phyloP scores from a whole-genome alignment of 106 monocot species.

The Platanthera zijinensis region DNA sequence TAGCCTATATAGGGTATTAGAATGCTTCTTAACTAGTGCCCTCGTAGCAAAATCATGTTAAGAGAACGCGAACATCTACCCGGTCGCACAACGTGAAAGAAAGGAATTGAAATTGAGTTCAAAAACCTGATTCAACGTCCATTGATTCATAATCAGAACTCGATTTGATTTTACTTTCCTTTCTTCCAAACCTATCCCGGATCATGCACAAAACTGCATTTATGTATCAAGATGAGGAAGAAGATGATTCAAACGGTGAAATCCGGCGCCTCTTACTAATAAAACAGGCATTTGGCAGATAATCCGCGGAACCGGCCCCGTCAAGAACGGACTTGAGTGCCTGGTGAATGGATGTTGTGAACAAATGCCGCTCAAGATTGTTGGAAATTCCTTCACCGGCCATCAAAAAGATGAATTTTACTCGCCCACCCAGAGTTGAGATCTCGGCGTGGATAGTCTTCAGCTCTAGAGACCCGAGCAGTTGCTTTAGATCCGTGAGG shows the following conservation, averaged over 20 bases:
- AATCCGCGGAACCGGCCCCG: conserved; percentile 33
- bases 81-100: neutral
- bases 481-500: conserved; percentile 53
- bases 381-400: conserved; percentile 17
- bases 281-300: conserved; percentile 31
- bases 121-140: neutral
- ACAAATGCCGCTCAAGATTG: conserved; percentile 21
- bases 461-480: conserved; percentile 32
- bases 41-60: neutral
- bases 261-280: conserved; percentile 41
- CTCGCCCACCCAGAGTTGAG: conserved; percentile 60
- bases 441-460: conserved; percentile 57
- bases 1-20: neutral
- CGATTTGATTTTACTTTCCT: neutral
- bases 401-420: conserved; percentile 44
- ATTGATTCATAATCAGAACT: neutral
- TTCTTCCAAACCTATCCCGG: neutral
- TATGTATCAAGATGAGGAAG: conserved; percentile 50
- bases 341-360: conserved; percentile 33
- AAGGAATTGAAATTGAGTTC: neutral
- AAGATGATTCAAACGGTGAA: conserved; percentile 44
- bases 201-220: neutral
- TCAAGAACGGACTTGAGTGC: conserved; percentile 60
- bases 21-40: neutral
- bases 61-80: neutral